These are phyloP conservation scores for Pezicula neosporulosa DNA, from an alignment of 2,329 filamentous ascomycete genomes.

Conservation along the genomic window DNA sequence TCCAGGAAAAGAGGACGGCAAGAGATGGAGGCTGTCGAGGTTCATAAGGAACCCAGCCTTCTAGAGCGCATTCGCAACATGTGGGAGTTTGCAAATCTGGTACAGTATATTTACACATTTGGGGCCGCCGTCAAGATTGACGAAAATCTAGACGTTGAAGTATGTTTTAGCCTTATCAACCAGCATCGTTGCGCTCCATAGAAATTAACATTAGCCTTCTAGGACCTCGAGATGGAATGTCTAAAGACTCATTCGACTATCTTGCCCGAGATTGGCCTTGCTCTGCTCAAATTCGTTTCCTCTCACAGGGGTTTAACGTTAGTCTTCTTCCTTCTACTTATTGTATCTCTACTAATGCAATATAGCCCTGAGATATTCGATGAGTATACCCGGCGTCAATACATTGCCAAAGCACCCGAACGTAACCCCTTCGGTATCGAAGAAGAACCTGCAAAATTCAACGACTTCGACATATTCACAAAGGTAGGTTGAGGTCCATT, in stretches of 20 bases:
- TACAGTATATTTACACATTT: slow-evolving; percentile 92
- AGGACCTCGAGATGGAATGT: slow-evolving; percentile 90
- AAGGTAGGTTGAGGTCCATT: slow-evolving; percentile 62
- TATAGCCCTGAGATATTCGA: slow-evolving; percentile 81
- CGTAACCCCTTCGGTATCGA: slow-evolving; percentile 83
- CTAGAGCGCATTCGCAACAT: slow-evolving; percentile 75
- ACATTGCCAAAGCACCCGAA: slow-evolving; percentile 71
- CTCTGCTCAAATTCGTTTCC: slow-evolving; percentile 87
- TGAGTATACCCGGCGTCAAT: slow-evolving; percentile 89
- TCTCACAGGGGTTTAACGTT: slow-evolving; percentile 92
- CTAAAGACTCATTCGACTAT: slow-evolving; percentile 73
- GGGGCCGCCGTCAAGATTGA: slow-evolving; percentile 87
- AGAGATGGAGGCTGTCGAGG: slow-evolving; percentile 34
- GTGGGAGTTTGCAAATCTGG: slow-evolving; percentile 94
- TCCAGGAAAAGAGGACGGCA: slow-evolving; percentile 45
- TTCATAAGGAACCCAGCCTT: slow-evolving; percentile 31
- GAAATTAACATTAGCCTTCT: slow-evolving; percentile 11
- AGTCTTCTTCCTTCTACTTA: slow-evolving; percentile 32
- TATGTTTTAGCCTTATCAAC: slow-evolving; percentile 39
- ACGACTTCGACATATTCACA: slow-evolving; percentile 76
- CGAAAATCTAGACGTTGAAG: slow-evolving; percentile 85
- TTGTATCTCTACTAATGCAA: slow-evolving; percentile 19
- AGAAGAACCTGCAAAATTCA: slow-evolving; percentile 70
- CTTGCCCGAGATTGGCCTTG: slow-evolving; percentile 78
- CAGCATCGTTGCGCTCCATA: slow-evolving; percentile 1